Base-by-base conservation (phyloP, 2,329 filamentous ascomycete species). In the Zalaria obscura region DNA sequence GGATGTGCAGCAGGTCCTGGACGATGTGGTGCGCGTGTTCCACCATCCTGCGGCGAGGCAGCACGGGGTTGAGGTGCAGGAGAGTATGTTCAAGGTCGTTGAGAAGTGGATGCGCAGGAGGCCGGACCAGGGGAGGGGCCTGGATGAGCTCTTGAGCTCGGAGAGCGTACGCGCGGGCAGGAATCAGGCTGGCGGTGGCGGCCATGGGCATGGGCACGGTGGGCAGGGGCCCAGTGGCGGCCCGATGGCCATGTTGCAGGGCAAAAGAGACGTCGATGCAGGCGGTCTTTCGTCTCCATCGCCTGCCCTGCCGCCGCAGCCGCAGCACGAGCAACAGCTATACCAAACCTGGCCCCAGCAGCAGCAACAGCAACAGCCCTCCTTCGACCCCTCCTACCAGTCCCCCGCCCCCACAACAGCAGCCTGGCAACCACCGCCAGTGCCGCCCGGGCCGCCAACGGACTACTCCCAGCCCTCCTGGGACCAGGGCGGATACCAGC, bases 31-130 rank as follows among this genome's bases (percentile, higher is more conserved):
- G 37, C 75, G 76, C 25, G 78, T 85, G 7, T 93, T 96, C 66
- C 91, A 98, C 59, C 91, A 98, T 57, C 91, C 91, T 1, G 82
- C 83, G 5, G 68, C 86, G 27, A 80, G 89, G 25, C 75, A 91
- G 51, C 78, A 83, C 41, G 68, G 70, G 42, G 67, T 83, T 43
- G 83, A 93, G 57, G 78, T 91, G 27, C 91, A 96, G 49, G 73
- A 76, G 36, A 78, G 79, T 40, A 98, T 98, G 91, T 96, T 84
- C 64, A 72, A 78, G 41, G 85, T 83, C 0, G 86, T 98, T 2
- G 75, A 83, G 52, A 71, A 74, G 45, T 98, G 89, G 89, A 80
- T 76, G 0, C 73, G 84, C 39, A 73, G 78, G 50, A 72, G 80
- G 43, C 69, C 77, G 3, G 78, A 81, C 47, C 76, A 77, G 35